Evolutionary conservation across 83 land plant genomes (phyloP).

Genomic region (Picea mariana): DNA sequence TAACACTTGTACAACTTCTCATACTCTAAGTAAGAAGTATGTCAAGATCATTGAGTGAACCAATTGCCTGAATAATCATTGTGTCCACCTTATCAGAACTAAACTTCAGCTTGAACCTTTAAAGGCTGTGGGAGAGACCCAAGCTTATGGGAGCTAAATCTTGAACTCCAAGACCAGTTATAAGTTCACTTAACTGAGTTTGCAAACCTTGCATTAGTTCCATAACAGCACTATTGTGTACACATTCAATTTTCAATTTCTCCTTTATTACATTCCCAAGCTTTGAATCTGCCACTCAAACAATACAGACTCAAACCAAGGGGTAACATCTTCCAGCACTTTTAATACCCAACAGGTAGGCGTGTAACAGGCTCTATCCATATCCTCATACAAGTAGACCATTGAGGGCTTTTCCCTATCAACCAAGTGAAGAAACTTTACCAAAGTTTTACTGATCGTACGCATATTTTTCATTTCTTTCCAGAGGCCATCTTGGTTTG

Average conservation of each 20-base stretch:
- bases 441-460: no score
- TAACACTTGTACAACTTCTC: neutral
- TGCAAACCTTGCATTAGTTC: slow-evolving; percentile 92
- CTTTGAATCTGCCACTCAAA: slow-evolving; percentile 73
- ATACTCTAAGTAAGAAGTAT: neutral
- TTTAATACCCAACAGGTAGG: no score
- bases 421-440: no score
- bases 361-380: no score
- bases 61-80: neutral
- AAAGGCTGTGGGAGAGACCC: slow-evolving; percentile 89
- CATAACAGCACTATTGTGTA: slow-evolving; percentile 82
- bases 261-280: slow-evolving; percentile 89
- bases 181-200: slow-evolving; percentile 80
- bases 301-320: no score
- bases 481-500: no score
- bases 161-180: slow-evolving; percentile 68
- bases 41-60: neutral
- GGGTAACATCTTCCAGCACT: no score
- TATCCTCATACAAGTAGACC: no score
- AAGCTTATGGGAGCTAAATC: slow-evolving; percentile 95
- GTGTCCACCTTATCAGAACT: slow-evolving; percentile 86
- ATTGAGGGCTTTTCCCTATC: no score
- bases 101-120: slow-evolving; percentile 90
- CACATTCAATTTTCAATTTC: slow-evolving; percentile 76
- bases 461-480: no score